Evolutionary conservation across 768 basidiomycete genomes (phyloP).

Genomic region (Mycena filopes): DNA sequence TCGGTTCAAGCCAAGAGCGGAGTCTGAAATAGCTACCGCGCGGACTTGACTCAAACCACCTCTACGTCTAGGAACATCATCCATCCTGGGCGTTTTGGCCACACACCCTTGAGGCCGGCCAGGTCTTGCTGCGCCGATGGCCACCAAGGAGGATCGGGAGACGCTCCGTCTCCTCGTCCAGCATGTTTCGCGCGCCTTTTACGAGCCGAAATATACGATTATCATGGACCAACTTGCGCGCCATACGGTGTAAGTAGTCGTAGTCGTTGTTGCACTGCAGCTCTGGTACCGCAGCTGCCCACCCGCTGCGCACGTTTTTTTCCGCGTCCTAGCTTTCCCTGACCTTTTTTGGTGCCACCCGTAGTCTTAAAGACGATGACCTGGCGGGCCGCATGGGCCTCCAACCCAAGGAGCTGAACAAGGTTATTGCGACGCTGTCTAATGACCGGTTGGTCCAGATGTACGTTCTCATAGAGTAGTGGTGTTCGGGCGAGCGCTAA

Average conservation of each 20-base stretch:
- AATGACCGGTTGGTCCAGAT: constrained; percentile 83
- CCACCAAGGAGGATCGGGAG: constrained; percentile 84
- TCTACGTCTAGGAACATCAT: background rate
- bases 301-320: constrained; percentile 25
- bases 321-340: constrained; percentile 38
- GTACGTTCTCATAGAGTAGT: constrained; percentile 53
- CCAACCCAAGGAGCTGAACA: constrained; percentile 90
- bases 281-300: too few relatives aligned
- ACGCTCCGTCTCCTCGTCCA: constrained; percentile 89
- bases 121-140: constrained; percentile 51
- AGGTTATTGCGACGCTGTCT: constrained; percentile 84
- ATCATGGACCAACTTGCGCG: constrained; percentile 94
- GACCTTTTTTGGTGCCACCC: constrained; percentile 40
- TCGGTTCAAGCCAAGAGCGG: background rate
- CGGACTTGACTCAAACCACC: constrained; percentile 12
- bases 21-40: constrained; percentile 1
- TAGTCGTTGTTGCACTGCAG: constrained; percentile 31
- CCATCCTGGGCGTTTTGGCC: constrained; percentile 19
- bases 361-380: constrained; percentile 93
- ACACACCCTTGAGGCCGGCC: constrained; percentile 22
- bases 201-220: constrained; percentile 91
- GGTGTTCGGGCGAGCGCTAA: background rate
- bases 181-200: constrained; percentile 93
- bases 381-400: constrained; percentile 91
- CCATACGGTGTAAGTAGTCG: constrained; percentile 89